phyloP scores from a whole-genome alignment of 305 asterid genomes.

The Solanum hybrid region DNA sequence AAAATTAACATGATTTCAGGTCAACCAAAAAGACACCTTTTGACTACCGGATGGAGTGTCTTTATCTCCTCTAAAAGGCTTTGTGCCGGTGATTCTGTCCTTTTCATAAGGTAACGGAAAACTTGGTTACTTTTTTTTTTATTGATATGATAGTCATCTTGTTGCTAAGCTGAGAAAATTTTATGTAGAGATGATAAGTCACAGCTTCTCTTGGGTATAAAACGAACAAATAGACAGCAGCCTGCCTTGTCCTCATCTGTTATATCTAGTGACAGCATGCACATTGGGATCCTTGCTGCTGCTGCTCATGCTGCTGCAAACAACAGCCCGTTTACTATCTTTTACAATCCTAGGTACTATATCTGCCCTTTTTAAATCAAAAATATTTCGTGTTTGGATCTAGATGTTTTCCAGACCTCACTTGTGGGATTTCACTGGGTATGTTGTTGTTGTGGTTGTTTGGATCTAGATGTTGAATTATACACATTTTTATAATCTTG shows the following conservation, averaged over 20 bases:
- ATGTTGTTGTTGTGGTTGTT: neutral
- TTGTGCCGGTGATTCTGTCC: conserved; percentile 84
- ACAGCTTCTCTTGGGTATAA: conserved; percentile 71
- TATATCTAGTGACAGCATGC: conserved; percentile 97
- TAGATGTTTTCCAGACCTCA: neutral
- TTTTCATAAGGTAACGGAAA: conserved; percentile 62
- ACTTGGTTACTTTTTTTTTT: neutral
- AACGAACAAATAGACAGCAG: conserved; percentile 79
- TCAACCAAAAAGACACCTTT: conserved; percentile 84
- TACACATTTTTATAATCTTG: neutral
- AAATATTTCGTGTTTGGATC: neutral
- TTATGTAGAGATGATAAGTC: conserved; percentile 79
- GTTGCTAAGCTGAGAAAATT: conserved; percentile 3
- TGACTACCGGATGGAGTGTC: conserved; percentile 97
- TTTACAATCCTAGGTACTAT: conserved; percentile 83
- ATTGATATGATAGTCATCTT: neutral
- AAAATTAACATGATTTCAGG: conserved; percentile 35
- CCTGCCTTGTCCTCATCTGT: conserved; percentile 90
- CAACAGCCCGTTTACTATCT: conserved; percentile 81
- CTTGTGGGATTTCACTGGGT: neutral
- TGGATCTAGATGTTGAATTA: neutral
- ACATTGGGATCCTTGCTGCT: conserved; percentile 94
- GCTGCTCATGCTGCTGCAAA: conserved; percentile 98
- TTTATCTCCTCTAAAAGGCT: conserved; percentile 91
- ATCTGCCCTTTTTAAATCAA: neutral